Conservation (phyloP, 2,329 filamentous ascomycete genomes). For the Sarocladiaceae sp. region DNA sequence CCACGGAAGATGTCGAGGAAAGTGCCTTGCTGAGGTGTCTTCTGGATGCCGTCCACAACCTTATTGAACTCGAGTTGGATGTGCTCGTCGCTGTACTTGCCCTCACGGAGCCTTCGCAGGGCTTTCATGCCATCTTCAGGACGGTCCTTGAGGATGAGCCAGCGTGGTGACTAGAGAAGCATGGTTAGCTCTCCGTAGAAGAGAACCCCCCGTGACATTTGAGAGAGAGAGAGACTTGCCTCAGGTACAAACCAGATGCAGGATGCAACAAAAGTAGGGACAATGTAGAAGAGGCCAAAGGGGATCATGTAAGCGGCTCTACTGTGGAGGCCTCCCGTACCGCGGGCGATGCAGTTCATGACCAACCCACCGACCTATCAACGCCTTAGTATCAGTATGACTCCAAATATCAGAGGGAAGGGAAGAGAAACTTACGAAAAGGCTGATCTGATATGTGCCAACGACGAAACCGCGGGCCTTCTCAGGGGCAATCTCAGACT, state of each 20-base stretch:
- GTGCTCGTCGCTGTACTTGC: conserved; percentile 19
- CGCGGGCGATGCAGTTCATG: conserved; percentile 21
- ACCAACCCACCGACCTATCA: conserved; percentile 18
- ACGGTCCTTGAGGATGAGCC: conserved; percentile 23
- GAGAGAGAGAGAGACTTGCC: no score
- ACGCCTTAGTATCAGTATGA: background rate
- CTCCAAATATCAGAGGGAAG: background rate
- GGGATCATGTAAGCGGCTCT: conserved; percentile 29
- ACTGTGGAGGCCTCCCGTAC: conserved; percentile 23
- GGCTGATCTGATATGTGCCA: conserved; percentile 20
- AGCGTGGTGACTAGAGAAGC: conserved; percentile 25
- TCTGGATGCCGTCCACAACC: background rate
- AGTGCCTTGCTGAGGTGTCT: background rate
- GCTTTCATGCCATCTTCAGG: conserved; percentile 23
- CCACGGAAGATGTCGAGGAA: conserved; percentile 9
- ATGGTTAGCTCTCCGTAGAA: no score
- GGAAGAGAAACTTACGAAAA: background rate
- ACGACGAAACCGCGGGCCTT: conserved; percentile 25
- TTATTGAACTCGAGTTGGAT: conserved; percentile 18
- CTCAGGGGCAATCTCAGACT: conserved; percentile 27
- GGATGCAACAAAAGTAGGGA: conserved; percentile 23
- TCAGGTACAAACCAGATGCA: conserved; percentile 17
- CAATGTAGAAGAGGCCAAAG: conserved; percentile 24
- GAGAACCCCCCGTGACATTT: no score
- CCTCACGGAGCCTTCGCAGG: conserved; percentile 20